phyloP scores from a whole-genome alignment of 345 rosid species.

The Fremontodendron californicum region DNA sequence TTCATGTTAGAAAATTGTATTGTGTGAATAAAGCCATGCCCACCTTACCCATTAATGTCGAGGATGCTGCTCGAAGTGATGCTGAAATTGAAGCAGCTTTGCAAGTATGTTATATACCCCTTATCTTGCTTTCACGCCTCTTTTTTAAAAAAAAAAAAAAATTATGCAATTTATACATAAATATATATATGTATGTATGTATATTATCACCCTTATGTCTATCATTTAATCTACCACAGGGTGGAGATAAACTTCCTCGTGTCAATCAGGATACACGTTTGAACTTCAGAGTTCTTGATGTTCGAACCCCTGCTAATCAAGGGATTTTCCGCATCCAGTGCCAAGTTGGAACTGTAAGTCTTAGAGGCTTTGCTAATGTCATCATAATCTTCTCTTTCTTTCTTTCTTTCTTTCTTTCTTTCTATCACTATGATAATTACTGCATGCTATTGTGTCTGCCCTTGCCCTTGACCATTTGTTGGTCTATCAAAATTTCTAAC shows the following conservation, averaged over 20 bases:
- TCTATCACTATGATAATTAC: not conserved
- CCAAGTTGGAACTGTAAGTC: slow-evolving; percentile 46
- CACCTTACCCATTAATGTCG: slow-evolving; percentile 60
- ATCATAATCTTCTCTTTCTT: not conserved
- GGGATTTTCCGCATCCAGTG: slow-evolving; percentile 66
- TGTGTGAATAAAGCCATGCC: slow-evolving; percentile 58
- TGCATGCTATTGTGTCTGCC: not conserved
- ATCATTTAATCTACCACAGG: slow-evolving; percentile 30
- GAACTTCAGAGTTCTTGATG: slow-evolving; percentile 65
- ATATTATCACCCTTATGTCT: not conserved
- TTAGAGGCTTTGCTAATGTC: not conserved
- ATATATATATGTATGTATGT: not conserved
- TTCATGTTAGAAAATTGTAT: slow-evolving; percentile 57
- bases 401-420: not conserved
- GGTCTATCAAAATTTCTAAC: not conserved
- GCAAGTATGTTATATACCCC: slow-evolving; percentile 36
- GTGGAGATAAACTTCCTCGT: slow-evolving; percentile 54
- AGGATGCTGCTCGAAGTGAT: slow-evolving; percentile 84
- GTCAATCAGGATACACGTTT: slow-evolving; percentile 85
- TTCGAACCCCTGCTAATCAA: slow-evolving; percentile 79
- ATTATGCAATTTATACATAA: too few relatives aligned
- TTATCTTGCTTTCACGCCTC: too few relatives aligned
- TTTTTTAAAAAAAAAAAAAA: too few relatives aligned
- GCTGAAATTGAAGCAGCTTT: slow-evolving; percentile 60
- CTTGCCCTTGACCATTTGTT: not conserved